Evolutionary conservation across 345 rosid species (phyloP).

Genomic region (Turritis glabra): DNA sequence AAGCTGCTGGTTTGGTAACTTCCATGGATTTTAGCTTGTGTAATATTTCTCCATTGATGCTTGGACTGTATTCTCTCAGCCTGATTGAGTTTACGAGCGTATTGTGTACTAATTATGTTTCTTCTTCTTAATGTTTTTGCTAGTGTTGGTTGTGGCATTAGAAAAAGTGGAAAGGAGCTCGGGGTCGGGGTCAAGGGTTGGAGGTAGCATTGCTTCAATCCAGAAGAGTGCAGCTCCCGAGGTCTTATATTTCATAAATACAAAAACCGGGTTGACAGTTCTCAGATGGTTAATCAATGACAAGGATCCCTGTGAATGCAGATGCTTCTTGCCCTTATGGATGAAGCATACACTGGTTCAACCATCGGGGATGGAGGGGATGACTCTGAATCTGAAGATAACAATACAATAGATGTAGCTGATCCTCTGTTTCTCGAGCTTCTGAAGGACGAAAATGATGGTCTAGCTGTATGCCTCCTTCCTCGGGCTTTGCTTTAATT

Average conservation of each 20-base stretch:
- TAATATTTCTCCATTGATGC: background rate
- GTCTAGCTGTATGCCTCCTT: conserved; percentile 71
- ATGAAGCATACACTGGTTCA: conserved; percentile 99
- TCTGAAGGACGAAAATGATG: conserved; percentile 98
- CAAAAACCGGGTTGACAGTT: conserved; percentile 20
- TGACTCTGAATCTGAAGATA: conserved; percentile 93
- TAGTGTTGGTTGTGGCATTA: conserved; percentile 87
- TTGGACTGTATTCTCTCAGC: conserved; percentile 2
- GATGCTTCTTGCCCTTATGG: conserved; percentile 99
- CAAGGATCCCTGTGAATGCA: conserved; percentile 39
- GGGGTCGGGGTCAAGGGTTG: conserved; percentile 70
- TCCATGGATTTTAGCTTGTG: background rate
- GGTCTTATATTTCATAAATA: conserved; percentile 46
- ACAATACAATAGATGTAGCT: conserved; percentile 71
- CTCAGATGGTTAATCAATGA: conserved; percentile 3
- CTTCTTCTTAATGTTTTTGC: conserved; percentile 19
- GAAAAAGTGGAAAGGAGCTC: conserved; percentile 90
- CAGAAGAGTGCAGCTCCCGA: conserved; percentile 97
- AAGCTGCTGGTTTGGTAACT: background rate
- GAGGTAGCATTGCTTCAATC: conserved; percentile 88
- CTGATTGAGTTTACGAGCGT: background rate
- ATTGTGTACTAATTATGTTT: conserved; percentile 5
- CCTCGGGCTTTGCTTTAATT: background rate
- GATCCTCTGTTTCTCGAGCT: conserved; percentile 94
- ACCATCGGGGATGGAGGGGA: conserved; percentile 87